Evolutionary conservation across 352 stramenopile species (phyloP).

Genomic region (Phytophthora foliorum): DNA sequence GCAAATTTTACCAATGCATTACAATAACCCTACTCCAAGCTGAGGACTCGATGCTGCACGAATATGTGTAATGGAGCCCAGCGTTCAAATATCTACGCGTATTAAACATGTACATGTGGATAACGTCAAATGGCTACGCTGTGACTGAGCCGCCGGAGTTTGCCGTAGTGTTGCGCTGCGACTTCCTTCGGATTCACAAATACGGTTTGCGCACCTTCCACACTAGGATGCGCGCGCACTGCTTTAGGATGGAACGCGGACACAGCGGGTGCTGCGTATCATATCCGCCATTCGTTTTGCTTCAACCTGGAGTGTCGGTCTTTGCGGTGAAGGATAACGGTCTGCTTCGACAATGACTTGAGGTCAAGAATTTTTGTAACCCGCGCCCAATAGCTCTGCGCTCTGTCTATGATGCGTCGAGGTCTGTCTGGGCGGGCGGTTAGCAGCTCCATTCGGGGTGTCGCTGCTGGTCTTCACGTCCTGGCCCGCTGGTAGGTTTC

Average conservation of each 20-base stretch:
- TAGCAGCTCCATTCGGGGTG: not conserved
- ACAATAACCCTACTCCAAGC: too few relatives aligned
- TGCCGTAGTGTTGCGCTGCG: not conserved
- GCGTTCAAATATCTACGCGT: too few relatives aligned
- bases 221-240: not conserved
- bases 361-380: not conserved
- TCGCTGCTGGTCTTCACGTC: not conserved
- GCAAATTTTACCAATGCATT: too few relatives aligned
- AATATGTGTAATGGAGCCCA: too few relatives aligned
- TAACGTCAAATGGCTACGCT: not conserved
- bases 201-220: not conserved
- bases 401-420: not conserved
- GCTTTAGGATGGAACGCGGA: not conserved
- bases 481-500: not conserved
- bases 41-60: too few relatives aligned
- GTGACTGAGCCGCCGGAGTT: not conserved
- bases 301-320: not conserved
- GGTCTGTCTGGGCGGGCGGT: not conserved
- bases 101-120: not conserved
- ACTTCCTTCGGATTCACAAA: not conserved
- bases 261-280: not conserved
- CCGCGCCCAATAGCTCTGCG: not conserved
- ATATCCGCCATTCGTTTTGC: not conserved
- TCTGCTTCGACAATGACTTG: slow-evolving; percentile 1
- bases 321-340: too few relatives aligned